These are phyloP conservation scores for Blastocladiella britannica DNA, from an alignment of 192 early-diverging fungal species.

Conservation along the genomic window DNA sequence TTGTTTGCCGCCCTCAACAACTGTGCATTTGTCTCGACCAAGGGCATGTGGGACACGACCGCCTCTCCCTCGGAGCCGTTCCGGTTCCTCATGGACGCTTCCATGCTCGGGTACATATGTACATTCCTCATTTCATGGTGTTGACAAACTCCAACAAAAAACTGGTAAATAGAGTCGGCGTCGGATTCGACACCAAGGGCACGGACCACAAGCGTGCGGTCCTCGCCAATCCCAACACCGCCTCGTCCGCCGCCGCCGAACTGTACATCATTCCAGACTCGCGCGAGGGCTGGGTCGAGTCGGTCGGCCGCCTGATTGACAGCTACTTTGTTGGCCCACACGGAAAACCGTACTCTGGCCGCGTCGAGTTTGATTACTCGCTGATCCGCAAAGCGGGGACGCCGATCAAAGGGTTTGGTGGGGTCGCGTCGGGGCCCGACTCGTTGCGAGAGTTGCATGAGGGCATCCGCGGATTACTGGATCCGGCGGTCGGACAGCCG, in stretches of 20 bases:
- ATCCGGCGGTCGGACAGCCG: constrained; percentile 5
- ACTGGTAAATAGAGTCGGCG: constrained; percentile 22
- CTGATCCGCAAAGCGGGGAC: constrained; percentile 9
- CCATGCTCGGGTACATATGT: constrained; percentile 17
- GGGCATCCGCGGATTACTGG: constrained; percentile 9
- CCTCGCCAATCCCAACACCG: background rate
- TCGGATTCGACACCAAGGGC: constrained; percentile 27
- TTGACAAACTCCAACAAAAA: background rate
- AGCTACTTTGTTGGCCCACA: constrained; percentile 12
- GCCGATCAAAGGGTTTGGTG: constrained; percentile 24
- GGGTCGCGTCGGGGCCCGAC: constrained; percentile 16
- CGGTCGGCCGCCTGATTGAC: constrained; percentile 16
- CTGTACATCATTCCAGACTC: constrained; percentile 18
- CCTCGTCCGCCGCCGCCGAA: background rate
- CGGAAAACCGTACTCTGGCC: background rate
- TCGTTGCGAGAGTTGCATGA: constrained; percentile 17
- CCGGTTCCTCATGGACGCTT: constrained; percentile 21
- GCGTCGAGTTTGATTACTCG: constrained; percentile 14
- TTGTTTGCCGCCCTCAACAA: constrained; percentile 25
- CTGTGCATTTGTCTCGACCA: constrained; percentile 26
- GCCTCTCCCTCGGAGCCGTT: constrained; percentile 15
- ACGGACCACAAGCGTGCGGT: constrained; percentile 4
- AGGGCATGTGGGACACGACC: constrained; percentile 17
- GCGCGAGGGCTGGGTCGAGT: constrained; percentile 25
- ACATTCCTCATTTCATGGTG: background rate